These are phyloP conservation scores for Camelina sativa DNA, from an alignment of 345 rosid genomes.

Conservation along the genomic window DNA sequence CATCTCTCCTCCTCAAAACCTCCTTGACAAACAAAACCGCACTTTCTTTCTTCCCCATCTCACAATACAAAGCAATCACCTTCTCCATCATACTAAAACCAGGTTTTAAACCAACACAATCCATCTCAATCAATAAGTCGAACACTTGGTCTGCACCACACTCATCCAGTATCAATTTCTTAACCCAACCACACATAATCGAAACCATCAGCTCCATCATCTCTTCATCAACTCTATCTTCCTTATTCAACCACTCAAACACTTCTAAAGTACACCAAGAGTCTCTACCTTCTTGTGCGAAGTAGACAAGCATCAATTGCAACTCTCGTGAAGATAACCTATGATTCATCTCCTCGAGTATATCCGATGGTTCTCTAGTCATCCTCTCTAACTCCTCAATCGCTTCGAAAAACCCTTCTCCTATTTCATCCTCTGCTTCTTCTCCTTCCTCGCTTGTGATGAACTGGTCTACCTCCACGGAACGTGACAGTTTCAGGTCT, in stretches of 20 bases:
- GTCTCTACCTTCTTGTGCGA: slow-evolving; percentile 93
- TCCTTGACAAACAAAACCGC: slow-evolving; percentile 75
- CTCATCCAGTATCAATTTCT: slow-evolving; percentile 72
- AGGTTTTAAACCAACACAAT: slow-evolving; percentile 84
- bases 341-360: slow-evolving; percentile 90
- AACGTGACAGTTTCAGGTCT: slow-evolving; percentile 50
- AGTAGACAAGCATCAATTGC: slow-evolving; percentile 84
- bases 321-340: slow-evolving; percentile 73
- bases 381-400: slow-evolving; percentile 88
- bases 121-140: slow-evolving; percentile 85
- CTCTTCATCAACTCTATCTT: slow-evolving; percentile 79
- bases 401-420: slow-evolving; percentile 87
- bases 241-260: slow-evolving; percentile 89
- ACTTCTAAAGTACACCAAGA: slow-evolving; percentile 98
- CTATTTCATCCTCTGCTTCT: slow-evolving; percentile 64
- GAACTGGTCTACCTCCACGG: slow-evolving; percentile 69
- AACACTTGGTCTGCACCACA: slow-evolving; percentile 67
- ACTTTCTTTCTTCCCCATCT: slow-evolving; percentile 62
- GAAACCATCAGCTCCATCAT: slow-evolving; percentile 96
- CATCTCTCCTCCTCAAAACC: slow-evolving; percentile 61
- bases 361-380: slow-evolving; percentile 86
- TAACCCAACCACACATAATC: slow-evolving; percentile 86
- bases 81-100: slow-evolving; percentile 94
- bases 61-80: slow-evolving; percentile 90
- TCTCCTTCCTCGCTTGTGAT: slow-evolving; percentile 57